phyloP scores from a whole-genome alignment of 495 filamentous ascomycete species.

The Apodospora peruviana region DNA sequence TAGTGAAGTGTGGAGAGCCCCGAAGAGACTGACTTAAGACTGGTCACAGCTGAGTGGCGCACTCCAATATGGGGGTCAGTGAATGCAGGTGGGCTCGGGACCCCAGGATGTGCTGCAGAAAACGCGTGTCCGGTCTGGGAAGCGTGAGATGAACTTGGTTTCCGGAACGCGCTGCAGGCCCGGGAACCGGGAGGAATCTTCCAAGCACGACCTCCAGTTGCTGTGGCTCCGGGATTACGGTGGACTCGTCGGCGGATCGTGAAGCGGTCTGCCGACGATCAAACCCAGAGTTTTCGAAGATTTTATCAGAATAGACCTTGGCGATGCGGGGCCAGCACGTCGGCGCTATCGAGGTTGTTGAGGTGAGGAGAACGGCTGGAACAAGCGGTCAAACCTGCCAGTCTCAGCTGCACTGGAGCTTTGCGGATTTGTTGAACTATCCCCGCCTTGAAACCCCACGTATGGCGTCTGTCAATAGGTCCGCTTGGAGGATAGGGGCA shows the following conservation, averaged over 20 bases:
- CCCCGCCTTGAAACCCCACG: not conserved
- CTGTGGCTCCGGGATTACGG: not conserved
- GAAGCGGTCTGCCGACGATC: not conserved
- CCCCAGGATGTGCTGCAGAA: not conserved
- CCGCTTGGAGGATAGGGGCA: not conserved
- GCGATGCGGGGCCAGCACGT: not conserved
- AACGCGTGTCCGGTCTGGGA: not conserved
- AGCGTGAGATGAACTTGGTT: not conserved
- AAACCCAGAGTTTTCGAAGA: no score
- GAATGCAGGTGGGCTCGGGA: slow-evolving; percentile 1
- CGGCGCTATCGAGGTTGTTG: not conserved
- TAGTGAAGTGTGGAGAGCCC: not conserved
- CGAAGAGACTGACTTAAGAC: not conserved
- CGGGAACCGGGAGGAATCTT: not conserved
- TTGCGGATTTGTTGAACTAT: not conserved
- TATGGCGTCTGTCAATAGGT: not conserved
- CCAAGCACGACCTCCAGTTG: no score
- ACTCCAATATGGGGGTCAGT: slow-evolving; percentile 7
- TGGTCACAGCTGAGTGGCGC: not conserved
- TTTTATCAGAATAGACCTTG: not conserved
- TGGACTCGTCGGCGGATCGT: not conserved
- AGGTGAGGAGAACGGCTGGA: not conserved
- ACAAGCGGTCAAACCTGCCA: not conserved
- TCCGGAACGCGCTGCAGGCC: not conserved
- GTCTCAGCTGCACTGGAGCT: not conserved